Evolutionary conservation across 1,284 basidiomycete species (phyloP), one percentile per base, ranked within the genome.

Genomic region (Tilletiaria anomala): DNA sequence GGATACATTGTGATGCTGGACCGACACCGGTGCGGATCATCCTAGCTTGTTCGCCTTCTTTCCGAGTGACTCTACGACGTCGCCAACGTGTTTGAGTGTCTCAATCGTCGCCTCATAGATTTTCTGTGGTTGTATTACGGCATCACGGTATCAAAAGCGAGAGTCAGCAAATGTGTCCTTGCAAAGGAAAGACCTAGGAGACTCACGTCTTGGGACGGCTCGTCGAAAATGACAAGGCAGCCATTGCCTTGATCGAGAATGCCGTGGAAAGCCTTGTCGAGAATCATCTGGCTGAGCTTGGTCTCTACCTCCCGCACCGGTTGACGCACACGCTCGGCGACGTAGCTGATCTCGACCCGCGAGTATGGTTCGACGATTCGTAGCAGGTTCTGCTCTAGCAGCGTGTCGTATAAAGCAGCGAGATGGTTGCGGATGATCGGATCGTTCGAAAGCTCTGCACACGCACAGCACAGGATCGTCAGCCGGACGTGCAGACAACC

Each of bases 281-380:
- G 72, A 51, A 97, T 96, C 91, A 97, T 96, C 68, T 96, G 91
- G 38, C 84, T 88, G 39, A 97, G 70, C 65, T n/a, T n/a, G n/a
- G 80, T 76, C 70, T 97, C 93, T 4, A 97, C 87, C n/a, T 80
- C 81, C 59, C 86, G 80, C 32, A 84, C 72, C 11, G 83, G 83
- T 70, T 94, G 88, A 1, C 83, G 81, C 8, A 97, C 91, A 48
- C 79, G 73, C 65, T 84, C 76, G 3, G 89, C 87, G 11, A 97
- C 80, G 63, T 88, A 80, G 32, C 79, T 78, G 21, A 97, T 76
- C 70, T 97, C 88, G 15, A 97, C 83, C 6, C 83, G 75, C 14
- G 80, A 84, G 68, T 93, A 96, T 0, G 89, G 91, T 70, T 96
- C 91, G 37, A 94, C 84, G 49, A 96, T 87, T 19, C 88, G 76